Base-by-base conservation (phyloP, 2,329 filamentous ascomycete genomes). In the Diaporthe sp. region DNA sequence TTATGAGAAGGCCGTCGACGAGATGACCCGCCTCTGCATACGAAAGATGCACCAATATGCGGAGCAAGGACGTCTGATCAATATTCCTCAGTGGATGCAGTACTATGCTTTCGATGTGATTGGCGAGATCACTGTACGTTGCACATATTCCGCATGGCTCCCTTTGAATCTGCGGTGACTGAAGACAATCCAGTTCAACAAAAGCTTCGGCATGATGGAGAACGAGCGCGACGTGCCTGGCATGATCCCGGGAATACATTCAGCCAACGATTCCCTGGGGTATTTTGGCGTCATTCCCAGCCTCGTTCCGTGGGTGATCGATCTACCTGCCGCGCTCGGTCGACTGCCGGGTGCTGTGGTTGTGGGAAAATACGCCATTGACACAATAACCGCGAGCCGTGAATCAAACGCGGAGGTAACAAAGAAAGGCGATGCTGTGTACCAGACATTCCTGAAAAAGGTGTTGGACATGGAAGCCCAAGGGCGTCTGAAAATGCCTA, bases 171-270 rank as follows among this genome's bases (percentile, higher is more conserved):
- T 9, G 6, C 10, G 15, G 0, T 59, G n/a, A 59, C 15, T 6
- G n/a, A 30, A 17, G 22, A 39, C 22, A 17, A 59, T 22, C 35
- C 8, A 59, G 56, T 59, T 59, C 35, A 39, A n/a, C 22, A 59
- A 59, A 59, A 59, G 56, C 15, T 59, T 59, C 56, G 35, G 22
- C 35, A 59, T 59, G 56, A 59, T 59, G 56, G 56, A 39, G 22
- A 59, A 59, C 35, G 56, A 59, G 56, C 56, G 56, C 56, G 56
- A 59, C 19, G 1, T 59, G 5, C 39, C n/a, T 5, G 56, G 56
- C 12, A 59, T 59, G 56, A 59, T 59, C 13, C 56, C 56, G 8
- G 56, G 35, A 9, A 59, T 59, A 22, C 32, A 59, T 10, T 39
- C 32, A 9, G 22, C 35, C 12, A 59, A 59, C n/a, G 35, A 59